Evolutionary conservation across 768 basidiomycete species (phyloP), one percentile per base, ranked within the genome.

Genomic region (Coprinopsis sp.): DNA sequence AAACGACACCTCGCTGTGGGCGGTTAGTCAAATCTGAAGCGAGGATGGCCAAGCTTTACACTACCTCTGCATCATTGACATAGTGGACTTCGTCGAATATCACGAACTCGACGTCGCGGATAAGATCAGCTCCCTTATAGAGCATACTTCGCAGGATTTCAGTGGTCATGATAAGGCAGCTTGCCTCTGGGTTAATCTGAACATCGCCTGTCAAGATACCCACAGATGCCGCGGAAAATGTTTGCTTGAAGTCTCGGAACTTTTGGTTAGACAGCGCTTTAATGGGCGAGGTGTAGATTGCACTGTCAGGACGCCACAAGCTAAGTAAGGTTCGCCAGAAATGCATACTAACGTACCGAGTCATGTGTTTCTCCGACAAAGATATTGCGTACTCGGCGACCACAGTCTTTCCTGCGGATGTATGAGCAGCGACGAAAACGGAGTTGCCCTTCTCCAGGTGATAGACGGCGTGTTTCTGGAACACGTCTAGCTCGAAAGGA

Each of bases 1-100:
- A 99, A 11, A 99, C 96, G 14, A 99, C 96, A 31, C 96, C 96
- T 60, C 96, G 78, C 95, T 97, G 60, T 33, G 34, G 30, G 13
- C 24, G 24, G 4, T n/a, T 22, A 14, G 5, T 14, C 29, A 13
- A 44, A 19, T 19, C 18, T 13, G 28, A 45, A 29, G 38, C 37
- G 24, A 28, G n/a, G 40, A 42, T 5, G 8, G 13, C 16, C 4
- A 30, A 16, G 6, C 16, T n/a, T 19, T 45, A 47, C 28, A 55
- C 60, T 41, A 95, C 95, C 84, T 99, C 96, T 13, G 91, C 88
- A 62, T 99, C 96, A 59, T 98, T 99, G 44, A 99, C 94, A 64
- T 99, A 99, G 67, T 99, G 96, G 24, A 99, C 96, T 62, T 99
- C 96, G 60, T 99, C 96, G 60, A 99, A 99, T 50, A 99, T 96